Evolutionary conservation across 371 early-diverging fungal genomes (phyloP), one percentile per base, ranked within the genome.

Genomic region (Gilbertella persicaria): DNA sequence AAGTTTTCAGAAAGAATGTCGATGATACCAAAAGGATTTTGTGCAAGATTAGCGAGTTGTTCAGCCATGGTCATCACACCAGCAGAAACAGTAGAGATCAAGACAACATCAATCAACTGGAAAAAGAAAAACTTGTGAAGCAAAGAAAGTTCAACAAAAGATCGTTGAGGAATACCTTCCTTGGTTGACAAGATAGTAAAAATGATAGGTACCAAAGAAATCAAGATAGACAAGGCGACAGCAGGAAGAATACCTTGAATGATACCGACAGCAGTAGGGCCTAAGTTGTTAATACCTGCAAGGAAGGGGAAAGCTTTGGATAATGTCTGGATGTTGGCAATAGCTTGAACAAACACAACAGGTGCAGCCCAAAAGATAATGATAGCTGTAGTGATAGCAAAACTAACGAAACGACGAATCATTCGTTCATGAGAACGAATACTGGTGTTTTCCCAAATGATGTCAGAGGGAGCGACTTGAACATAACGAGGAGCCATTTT

Each of bases 161-260:
- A 79, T 40, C 75, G 59, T 29, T 82, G 78, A 33, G 82, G 79
- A 39, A 83, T 86, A 39, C 91, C 92, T 64, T 92, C 92, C 12
- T 80, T 70, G 3, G 54, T 80, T 7, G 90, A 77, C 46, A 92
- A 60, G 17, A 79, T 65, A 41, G 80, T 74, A 46, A 95, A 79
- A 48, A 92, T 58, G 14, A 86, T 67, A 14, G 93, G 92, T 19
- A 93, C 76, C 26, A 91, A 53, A 0, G 80, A 57, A 75, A 93
- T 83, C 53, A 93, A 69, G 17, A 89, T 73, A 9, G 90, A 80
- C 33, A 93, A 66, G 36, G 82, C 79, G 13, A 86, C 60, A 7
- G 93, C 80, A 25, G 93, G 92, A 8, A 95, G 58, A 38, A 91
- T 78, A 78, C 95, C 94, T 45, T 89, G 83, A 49, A 93, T 80